Evolutionary conservation across 129 eudicot species (phyloP).

Genomic region (carrot (Daucus carota)): DNA sequence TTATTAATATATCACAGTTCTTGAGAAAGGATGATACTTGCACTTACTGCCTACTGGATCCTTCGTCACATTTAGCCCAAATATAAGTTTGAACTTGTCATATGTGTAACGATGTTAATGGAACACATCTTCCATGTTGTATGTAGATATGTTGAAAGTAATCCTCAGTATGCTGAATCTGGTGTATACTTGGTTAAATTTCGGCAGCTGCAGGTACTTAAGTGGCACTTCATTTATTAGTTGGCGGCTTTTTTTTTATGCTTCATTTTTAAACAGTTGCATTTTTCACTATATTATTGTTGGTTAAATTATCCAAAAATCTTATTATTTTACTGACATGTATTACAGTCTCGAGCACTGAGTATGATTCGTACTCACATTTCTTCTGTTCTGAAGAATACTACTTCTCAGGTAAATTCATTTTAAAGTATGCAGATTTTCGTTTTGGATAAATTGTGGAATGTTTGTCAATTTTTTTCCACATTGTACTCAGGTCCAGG

Average conservation of each 20-base stretch:
- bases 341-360: conserved; percentile 77
- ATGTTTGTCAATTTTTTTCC: conserved; percentile 6
- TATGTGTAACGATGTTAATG: conserved; percentile 17
- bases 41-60: neutral
- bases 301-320: neutral
- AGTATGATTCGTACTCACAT: conserved; percentile 85
- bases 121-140: conserved; percentile 1
- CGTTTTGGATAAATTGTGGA: neutral
- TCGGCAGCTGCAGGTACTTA: conserved; percentile 89
- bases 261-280: neutral
- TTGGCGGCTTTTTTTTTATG: neutral
- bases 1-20: neutral
- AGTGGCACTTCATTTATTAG: neutral
- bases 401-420: conserved; percentile 79
- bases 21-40: neutral
- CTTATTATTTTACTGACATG: neutral
- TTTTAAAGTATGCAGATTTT: conserved; percentile 6
- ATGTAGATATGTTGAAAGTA: conserved; percentile 81
- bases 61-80: neutral
- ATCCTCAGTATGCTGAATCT: conserved; percentile 99
- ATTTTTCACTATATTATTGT: neutral
- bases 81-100: neutral
- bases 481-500: conserved; percentile 51
- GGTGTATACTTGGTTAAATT: conserved; percentile 88
- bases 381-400: conserved; percentile 71